phyloP scores from a whole-genome alignment of 805 yeast species.

The Candida koratica region DNA sequence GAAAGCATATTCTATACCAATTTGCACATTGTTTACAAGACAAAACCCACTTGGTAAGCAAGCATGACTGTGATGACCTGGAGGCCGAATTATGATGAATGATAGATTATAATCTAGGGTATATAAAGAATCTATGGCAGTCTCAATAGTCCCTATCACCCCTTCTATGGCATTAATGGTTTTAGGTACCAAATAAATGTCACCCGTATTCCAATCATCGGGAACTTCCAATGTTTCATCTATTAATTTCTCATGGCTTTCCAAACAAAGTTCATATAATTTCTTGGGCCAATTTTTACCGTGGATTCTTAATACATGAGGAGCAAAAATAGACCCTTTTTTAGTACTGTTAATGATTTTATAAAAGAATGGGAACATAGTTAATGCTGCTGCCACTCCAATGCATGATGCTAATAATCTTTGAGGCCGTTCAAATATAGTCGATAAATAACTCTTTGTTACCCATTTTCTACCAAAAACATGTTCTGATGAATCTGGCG shows the following conservation, averaged over 20 bases:
- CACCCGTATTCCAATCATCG: slow-evolving; percentile 78
- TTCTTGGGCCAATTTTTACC: slow-evolving; percentile 70
- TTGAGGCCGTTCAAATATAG: slow-evolving; percentile 82
- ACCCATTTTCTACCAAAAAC: slow-evolving; percentile 77
- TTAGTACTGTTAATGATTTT: slow-evolving; percentile 45
- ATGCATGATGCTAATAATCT: slow-evolving; percentile 70
- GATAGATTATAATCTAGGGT: slow-evolving; percentile 37
- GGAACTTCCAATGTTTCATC: slow-evolving; percentile 68
- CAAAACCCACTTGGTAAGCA: slow-evolving; percentile 85
- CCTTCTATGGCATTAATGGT: slow-evolving; percentile 73
- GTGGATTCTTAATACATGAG: slow-evolving; percentile 67
- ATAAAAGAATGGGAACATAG: slow-evolving; percentile 61
- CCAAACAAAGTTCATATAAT: slow-evolving; percentile 53
- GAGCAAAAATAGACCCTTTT: slow-evolving; percentile 46
- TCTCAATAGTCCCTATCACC: slow-evolving; percentile 70
- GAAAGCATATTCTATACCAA: slow-evolving; percentile 74
- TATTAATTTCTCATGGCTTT: slow-evolving; percentile 51
- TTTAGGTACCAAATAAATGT: slow-evolving; percentile 64
- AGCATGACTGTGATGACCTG: slow-evolving; percentile 85
- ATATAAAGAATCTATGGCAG: slow-evolving; percentile 52
- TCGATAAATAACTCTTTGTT: slow-evolving; percentile 55
- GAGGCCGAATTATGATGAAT: slow-evolving; percentile 72
- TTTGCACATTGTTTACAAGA: slow-evolving; percentile 73
- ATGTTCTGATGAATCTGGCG: slow-evolving; percentile 70
- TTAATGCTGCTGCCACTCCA: slow-evolving; percentile 71